Evolutionary conservation across 495 filamentous ascomycete genomes (phyloP), one percentile per base, ranked within the genome.

Genomic region (Ascodesmis nigricans): DNA sequence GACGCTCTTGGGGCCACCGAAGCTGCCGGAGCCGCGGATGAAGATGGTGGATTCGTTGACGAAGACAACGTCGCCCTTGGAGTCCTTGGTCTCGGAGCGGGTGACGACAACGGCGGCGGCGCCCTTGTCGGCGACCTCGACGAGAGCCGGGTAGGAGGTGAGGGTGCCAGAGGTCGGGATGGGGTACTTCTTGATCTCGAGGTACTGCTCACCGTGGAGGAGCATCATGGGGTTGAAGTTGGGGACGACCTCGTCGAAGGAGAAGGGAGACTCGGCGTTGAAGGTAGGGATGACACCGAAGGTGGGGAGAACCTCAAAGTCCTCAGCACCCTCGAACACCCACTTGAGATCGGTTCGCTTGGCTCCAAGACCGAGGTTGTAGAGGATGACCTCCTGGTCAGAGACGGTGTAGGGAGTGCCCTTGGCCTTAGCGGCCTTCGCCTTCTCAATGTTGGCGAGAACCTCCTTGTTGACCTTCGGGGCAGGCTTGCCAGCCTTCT

Each of bases 141-240:
- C 66, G 40, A 97, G 75, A 55, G 75, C 75, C 34, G 74, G 76
- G 58, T 74, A 76, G 42, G 75, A 81, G 52, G 82, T 55, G 23
- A 90, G 73, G 24, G 69, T 75, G 30, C 67, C 80, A 30, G 71
- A 64, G 32, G 87, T 95, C 20, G 90, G 87, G 55, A 97, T 81
- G 31, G 90, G 87, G 62, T 70, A 92, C 56, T 84, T 78, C 53
- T 73, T 73, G 53, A 97, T 68, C 56, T 95, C 90, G 44, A 95
- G 78, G 65, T 83, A 97, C 60, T 97, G 87, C 61, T 97, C 87
- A 49, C 87, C 87, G 64, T 97, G 87, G 13, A 97, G 73, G 32
- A 97, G 71, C 83, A 95, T 92, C 90, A 93, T 97, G 42, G 83
- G 84, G 3, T 67, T 77, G 67, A 91, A 97, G 60, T 95, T 79